These are phyloP conservation scores for Chytriomyces sp. DNA, from an alignment of 192 early-diverging fungal genomes.

Conservation along the genomic window DNA sequence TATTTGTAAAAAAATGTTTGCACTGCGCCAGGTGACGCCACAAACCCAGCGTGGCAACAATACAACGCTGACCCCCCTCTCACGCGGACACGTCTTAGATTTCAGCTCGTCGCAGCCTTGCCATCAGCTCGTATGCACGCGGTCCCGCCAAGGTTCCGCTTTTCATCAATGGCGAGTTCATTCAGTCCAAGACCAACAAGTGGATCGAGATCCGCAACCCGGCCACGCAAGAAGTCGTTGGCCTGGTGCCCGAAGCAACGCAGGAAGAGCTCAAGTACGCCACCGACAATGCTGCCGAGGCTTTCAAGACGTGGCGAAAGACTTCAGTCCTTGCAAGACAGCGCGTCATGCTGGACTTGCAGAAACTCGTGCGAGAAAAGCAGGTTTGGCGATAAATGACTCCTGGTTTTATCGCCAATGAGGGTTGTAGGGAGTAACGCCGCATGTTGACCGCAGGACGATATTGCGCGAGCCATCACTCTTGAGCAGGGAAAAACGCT, in stretches of 20 bases:
- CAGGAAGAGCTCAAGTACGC: constrained; percentile 80
- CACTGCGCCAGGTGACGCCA: neutral
- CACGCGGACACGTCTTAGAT: neutral
- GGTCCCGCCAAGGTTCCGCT: constrained; percentile 48
- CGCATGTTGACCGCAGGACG: constrained; percentile 49
- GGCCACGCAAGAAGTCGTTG: constrained; percentile 89
- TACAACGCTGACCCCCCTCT: neutral
- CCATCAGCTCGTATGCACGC: neutral
- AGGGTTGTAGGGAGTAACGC: neutral
- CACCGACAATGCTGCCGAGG: constrained; percentile 68
- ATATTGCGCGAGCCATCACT: constrained; percentile 80
- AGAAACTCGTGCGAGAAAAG: constrained; percentile 79
- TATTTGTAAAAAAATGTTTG: neutral
- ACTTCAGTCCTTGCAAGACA: constrained; percentile 83
- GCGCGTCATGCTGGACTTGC: constrained; percentile 89
- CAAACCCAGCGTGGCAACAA: too few species aligned
- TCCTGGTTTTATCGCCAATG: neutral
- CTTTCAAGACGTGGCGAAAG: constrained; percentile 88
- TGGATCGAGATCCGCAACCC: constrained; percentile 93
- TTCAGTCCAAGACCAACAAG: constrained; percentile 81
- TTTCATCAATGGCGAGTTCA: constrained; percentile 91
- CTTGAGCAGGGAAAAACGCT: constrained; percentile 93
- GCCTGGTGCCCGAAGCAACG: constrained; percentile 88
- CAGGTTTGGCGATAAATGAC: constrained; percentile 46
- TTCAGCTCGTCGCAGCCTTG: neutral